A percentile compares a stretch with the other conserved stretches of the same genome.
phyloP scores from a whole-genome alignment of 2,329 filamentous ascomycete species.

The Phaeomoniella chlamydospora region DNA sequence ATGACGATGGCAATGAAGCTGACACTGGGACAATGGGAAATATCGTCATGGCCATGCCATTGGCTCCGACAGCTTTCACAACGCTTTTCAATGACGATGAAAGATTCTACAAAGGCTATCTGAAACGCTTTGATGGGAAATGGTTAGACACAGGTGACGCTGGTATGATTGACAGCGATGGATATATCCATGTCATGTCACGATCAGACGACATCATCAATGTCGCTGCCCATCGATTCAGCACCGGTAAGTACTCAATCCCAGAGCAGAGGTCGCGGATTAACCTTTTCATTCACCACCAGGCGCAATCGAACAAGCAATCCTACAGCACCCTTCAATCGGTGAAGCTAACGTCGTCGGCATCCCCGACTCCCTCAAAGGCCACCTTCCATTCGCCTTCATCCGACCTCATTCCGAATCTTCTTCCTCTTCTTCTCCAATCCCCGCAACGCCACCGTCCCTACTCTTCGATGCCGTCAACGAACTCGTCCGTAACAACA shows the following conservation, averaged over 20 bases:
- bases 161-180: constrained; percentile 67
- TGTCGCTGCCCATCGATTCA: constrained; percentile 84
- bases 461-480: constrained; percentile 30
- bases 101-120: constrained; percentile 71
- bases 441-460: constrained; percentile 21
- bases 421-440: constrained; percentile 13
- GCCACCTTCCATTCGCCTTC: constrained; percentile 84
- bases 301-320: constrained; percentile 83
- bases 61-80: constrained; percentile 75
- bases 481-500: constrained; percentile 56
- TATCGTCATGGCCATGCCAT: constrained; percentile 68
- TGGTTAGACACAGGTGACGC: constrained; percentile 91
- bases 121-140: constrained; percentile 64
- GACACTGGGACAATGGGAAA: constrained; percentile 71
- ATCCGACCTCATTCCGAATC: constrained; percentile 46
- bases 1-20: constrained; percentile 63
- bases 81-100: constrained; percentile 77
- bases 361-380: constrained; percentile 74
- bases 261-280: background rate
- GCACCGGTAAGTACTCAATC: constrained; percentile 54
- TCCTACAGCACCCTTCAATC: constrained; percentile 64
- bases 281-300: constrained; percentile 1
- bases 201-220: constrained; percentile 80
- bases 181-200: constrained; percentile 49
- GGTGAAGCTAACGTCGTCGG: constrained; percentile 78